Conservation (phyloP, 805 yeast genomes). For the Sugiyamaella valdiviana region DNA sequence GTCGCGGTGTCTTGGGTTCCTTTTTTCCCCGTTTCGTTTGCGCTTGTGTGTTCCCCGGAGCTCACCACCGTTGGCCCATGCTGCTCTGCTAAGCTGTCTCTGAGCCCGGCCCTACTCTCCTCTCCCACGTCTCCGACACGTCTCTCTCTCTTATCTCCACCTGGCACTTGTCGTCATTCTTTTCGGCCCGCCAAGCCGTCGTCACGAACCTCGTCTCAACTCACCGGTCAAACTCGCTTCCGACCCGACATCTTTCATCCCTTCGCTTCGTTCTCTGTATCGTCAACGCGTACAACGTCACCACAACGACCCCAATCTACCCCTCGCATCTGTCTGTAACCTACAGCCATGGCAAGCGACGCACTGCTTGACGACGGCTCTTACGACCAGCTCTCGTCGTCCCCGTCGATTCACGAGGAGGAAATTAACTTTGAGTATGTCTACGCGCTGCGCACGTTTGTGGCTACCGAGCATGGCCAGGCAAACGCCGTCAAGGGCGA, state of each 20-base stretch:
- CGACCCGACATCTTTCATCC: not conserved
- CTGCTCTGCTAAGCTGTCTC: not conserved
- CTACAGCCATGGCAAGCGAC: not conserved
- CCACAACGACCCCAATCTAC: not conserved
- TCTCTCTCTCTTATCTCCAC: not conserved
- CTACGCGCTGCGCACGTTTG: constrained; percentile 81
- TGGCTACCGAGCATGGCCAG: constrained; percentile 91
- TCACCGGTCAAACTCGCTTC: no score
- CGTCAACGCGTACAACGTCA: no score
- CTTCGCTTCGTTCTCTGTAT: no score
- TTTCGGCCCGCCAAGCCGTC: not conserved
- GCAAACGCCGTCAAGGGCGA: constrained; percentile 75
- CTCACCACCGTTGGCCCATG: not conserved
- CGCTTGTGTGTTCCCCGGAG: not conserved
- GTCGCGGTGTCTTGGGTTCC: not conserved
- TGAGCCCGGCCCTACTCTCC: not conserved
- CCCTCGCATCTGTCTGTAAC: not conserved
- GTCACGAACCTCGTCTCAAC: no score
- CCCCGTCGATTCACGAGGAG: constrained; percentile 44
- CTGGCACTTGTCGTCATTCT: not conserved
- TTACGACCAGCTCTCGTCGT: constrained; percentile 51
- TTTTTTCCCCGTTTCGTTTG: not conserved
- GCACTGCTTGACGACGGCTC: constrained; percentile 24
- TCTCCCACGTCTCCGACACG: not conserved
- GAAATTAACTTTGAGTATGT: constrained; percentile 77